A percentile compares a stretch with the other conserved stretches of the same genome.
Conservation (phyloP, 2,329 filamentous ascomycete species). For the Zalaria sp. region DNA sequence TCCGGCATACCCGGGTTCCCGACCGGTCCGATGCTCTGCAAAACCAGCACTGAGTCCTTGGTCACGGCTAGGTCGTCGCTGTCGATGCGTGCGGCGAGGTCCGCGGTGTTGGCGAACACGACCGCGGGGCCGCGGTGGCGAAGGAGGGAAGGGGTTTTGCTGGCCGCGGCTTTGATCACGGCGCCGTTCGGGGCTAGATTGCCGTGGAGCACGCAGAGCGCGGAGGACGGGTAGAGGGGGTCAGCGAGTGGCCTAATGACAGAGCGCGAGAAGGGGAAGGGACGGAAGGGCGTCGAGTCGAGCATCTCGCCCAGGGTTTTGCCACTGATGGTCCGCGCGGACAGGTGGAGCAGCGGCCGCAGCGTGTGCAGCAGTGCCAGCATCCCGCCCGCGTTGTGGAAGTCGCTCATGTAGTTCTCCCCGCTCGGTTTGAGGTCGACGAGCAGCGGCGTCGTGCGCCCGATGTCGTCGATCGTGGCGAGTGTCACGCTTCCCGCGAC, state of each 20-base stretch:
- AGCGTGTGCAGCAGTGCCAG: constrained; percentile 31
- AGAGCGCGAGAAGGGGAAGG: constrained; percentile 25
- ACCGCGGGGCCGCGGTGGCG: constrained; percentile 30
- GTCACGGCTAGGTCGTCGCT: constrained; percentile 29
- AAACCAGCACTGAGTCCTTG: constrained; percentile 29
- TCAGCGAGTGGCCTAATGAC: constrained; percentile 30
- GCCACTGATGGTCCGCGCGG: constrained; percentile 32
- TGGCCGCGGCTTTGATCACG: constrained; percentile 37
- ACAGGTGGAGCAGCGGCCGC: constrained; percentile 30
- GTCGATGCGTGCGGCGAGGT: constrained; percentile 33
- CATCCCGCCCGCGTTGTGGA: constrained; percentile 40
- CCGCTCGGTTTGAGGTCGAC: constrained; percentile 40
- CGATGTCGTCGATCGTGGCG: constrained; percentile 33
- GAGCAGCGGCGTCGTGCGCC: constrained; percentile 30
- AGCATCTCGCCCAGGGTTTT: constrained; percentile 33
- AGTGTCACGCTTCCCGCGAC: constrained; percentile 31
- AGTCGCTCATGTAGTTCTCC: constrained; percentile 38
- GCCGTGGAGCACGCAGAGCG: constrained; percentile 30
- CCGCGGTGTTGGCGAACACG: constrained; percentile 33
- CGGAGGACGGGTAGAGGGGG: constrained; percentile 31
- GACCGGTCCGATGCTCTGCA: constrained; percentile 36
- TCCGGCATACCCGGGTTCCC: constrained; percentile 41
- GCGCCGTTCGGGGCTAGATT: constrained; percentile 36
- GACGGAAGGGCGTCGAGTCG: constrained; percentile 26
- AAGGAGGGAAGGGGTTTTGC: constrained; percentile 31